Evolutionary conservation across 306 rosid genomes (phyloP).

Genomic region (Purshia tridentata): DNA sequence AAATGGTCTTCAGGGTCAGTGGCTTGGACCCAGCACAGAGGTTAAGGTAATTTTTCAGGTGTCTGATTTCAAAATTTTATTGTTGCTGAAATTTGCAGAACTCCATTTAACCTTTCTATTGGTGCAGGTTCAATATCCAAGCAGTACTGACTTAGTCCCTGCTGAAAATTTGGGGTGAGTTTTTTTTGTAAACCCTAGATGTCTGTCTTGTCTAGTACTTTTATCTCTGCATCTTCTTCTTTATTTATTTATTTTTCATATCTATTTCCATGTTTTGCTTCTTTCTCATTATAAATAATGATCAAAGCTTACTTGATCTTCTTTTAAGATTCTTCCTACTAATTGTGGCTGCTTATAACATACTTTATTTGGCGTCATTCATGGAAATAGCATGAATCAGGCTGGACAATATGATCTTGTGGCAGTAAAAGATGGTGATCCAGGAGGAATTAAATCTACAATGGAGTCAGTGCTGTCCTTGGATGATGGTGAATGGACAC

Average conservation of each 20-base stretch:
- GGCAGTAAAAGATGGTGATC: conserved; percentile 58
- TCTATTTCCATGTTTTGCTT: conserved; percentile 20
- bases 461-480: conserved; percentile 87
- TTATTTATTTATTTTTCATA: not conserved
- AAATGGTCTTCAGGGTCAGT: conserved; percentile 86
- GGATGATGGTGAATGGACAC: conserved; percentile 79
- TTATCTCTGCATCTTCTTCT: conserved; percentile 4
- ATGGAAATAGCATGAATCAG: conserved; percentile 62
- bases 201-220: conserved; percentile 18
- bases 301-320: conserved; percentile 16
- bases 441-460: conserved; percentile 50
- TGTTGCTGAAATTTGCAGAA: conserved; percentile 18
- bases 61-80: conserved; percentile 8
- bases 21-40: conserved; percentile 77
- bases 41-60: conserved; percentile 50
- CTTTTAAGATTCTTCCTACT: conserved; percentile 20
- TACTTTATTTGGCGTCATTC: conserved; percentile 28
- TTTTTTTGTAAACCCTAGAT: conserved; percentile 5
- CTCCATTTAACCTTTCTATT: not conserved
- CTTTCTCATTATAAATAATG: conserved; percentile 8
- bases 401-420: conserved; percentile 63
- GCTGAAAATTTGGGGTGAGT: conserved; percentile 59
- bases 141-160: conserved; percentile 53
- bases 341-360: conserved; percentile 32
- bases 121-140: conserved; percentile 84